phyloP scores from a whole-genome alignment of 1,284 basidiomycete genomes.

The Tylopilus sp. region DNA sequence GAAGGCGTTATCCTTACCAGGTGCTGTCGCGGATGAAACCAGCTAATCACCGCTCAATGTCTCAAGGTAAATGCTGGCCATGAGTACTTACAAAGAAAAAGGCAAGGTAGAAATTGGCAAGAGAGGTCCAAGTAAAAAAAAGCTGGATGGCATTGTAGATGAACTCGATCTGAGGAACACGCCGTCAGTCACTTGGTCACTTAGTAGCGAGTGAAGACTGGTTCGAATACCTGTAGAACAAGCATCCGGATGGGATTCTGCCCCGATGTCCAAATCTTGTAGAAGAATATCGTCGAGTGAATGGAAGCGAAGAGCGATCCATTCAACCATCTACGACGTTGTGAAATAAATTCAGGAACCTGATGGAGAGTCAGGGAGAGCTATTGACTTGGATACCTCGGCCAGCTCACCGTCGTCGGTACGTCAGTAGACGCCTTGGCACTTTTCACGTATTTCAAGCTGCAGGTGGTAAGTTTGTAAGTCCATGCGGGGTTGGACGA shows the following conservation, averaged over 20 bases:
- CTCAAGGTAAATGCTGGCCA: constrained; percentile 1
- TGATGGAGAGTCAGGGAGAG: constrained; percentile 20
- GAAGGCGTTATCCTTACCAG: constrained; percentile 64
- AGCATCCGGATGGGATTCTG: constrained; percentile 85
- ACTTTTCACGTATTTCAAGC: constrained; percentile 87
- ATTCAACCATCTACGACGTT: constrained; percentile 88
- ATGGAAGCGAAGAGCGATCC: constrained; percentile 85
- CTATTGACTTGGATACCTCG: neutral
- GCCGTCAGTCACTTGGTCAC: constrained; percentile 1
- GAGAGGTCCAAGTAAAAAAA: constrained; percentile 79
- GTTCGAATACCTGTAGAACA: constrained; percentile 53
- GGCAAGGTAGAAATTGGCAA: constrained; percentile 80
- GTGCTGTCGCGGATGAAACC: constrained; percentile 70
- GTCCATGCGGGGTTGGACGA: neutral
- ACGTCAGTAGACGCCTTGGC: constrained; percentile 89
- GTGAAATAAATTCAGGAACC: constrained; percentile 86
- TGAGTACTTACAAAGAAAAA: constrained; percentile 69
- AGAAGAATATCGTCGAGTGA: constrained; percentile 83
- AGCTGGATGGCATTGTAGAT: constrained; percentile 79
- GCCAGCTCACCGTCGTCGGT: constrained; percentile 58
- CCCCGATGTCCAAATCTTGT: constrained; percentile 86
- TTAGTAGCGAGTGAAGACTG: neutral
- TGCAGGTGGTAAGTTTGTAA: constrained; percentile 30
- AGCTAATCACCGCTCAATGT: constrained; percentile 41
- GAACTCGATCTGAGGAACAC: constrained; percentile 58